Evolutionary conservation across 2,329 filamentous ascomycete genomes (phyloP).

Genomic region (Colletotrichum sublineola): DNA sequence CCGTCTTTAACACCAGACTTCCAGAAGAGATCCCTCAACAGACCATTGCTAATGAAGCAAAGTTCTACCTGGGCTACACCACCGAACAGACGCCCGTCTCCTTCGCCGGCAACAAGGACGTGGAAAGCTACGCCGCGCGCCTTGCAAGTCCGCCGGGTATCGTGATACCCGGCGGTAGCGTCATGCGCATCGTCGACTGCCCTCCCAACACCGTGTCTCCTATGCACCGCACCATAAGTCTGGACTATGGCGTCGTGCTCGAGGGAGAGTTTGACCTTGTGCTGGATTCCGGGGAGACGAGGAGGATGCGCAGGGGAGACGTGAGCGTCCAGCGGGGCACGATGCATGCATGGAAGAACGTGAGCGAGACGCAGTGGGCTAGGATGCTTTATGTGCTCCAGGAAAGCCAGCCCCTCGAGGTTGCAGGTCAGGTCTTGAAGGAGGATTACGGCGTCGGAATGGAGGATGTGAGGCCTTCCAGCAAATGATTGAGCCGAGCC

Average conservation of each 20-base stretch:
- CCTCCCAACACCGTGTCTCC: conserved; percentile 51
- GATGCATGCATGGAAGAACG: conserved; percentile 67
- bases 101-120: conserved; percentile 43
- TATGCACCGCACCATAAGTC: conserved; percentile 67
- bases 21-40: conserved; percentile 44
- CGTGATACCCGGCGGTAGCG: conserved; percentile 54
- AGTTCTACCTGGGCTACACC: conserved; percentile 47
- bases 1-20: conserved; percentile 51
- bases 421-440: conserved; percentile 27
- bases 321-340: conserved; percentile 69
- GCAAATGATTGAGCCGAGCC: not conserved
- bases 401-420: conserved; percentile 42
- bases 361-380: conserved; percentile 57
- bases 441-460: conserved; percentile 44
- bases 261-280: conserved; percentile 66
- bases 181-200: conserved; percentile 64
- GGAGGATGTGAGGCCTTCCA: conserved; percentile 41
- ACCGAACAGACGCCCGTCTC: conserved; percentile 46
- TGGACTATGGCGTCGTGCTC: conserved; percentile 69
- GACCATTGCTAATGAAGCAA: conserved; percentile 41
- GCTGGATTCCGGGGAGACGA: conserved; percentile 64
- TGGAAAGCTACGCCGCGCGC: conserved; percentile 45
- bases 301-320: conserved; percentile 63
- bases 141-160: conserved; percentile 47
- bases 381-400: conserved; percentile 58